Evolutionary conservation across 2,329 filamentous ascomycete species (phyloP).

Genomic region (Acrodontium crateriforme): DNA sequence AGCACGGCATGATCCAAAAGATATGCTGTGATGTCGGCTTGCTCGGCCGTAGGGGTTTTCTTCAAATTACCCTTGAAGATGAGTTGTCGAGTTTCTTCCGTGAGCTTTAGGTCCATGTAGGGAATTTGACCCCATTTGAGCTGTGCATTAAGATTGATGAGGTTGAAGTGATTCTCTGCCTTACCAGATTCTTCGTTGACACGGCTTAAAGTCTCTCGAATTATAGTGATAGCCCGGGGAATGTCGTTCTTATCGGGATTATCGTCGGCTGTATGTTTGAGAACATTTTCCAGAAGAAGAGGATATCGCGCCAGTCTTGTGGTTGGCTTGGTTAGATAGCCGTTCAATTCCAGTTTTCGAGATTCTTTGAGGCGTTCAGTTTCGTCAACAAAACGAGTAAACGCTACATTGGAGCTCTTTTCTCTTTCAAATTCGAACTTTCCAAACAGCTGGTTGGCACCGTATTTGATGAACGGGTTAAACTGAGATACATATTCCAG

Average conservation of each 20-base stretch:
- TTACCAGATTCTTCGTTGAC: conserved; percentile 95
- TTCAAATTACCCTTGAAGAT: conserved; percentile 91
- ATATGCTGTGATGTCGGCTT: conserved; percentile 77
- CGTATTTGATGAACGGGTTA: conserved; percentile 91
- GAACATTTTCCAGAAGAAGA: conserved; percentile 74
- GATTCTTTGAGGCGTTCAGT: conserved; percentile 94
- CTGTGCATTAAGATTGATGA: conserved; percentile 81
- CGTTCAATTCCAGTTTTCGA: conserved; percentile 89
- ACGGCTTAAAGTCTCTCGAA: conserved; percentile 71
- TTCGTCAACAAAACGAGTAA: conserved; percentile 87
- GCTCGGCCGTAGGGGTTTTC: conserved; percentile 75
- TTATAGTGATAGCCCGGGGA: conserved; percentile 73
- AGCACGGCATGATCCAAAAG: conserved; percentile 93
- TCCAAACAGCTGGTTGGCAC: conserved; percentile 86
- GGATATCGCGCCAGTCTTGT: conserved; percentile 91
- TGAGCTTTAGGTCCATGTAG: conserved; percentile 84
- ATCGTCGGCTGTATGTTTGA: conserved; percentile 81
- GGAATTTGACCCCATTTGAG: conserved; percentile 83
- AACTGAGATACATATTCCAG: conserved; percentile 84
- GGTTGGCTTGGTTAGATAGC: conserved; percentile 94
- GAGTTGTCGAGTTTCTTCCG: conserved; percentile 82
- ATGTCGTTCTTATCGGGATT: conserved; percentile 86
- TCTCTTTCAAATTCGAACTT: conserved; percentile 99
- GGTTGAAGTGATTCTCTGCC: conserved; percentile 93
- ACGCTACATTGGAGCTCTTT: conserved; percentile 69